These are phyloP conservation scores for Penicillium pancosmium DNA, from an alignment of 495 filamentous ascomycete genomes.

Conservation along the genomic window DNA sequence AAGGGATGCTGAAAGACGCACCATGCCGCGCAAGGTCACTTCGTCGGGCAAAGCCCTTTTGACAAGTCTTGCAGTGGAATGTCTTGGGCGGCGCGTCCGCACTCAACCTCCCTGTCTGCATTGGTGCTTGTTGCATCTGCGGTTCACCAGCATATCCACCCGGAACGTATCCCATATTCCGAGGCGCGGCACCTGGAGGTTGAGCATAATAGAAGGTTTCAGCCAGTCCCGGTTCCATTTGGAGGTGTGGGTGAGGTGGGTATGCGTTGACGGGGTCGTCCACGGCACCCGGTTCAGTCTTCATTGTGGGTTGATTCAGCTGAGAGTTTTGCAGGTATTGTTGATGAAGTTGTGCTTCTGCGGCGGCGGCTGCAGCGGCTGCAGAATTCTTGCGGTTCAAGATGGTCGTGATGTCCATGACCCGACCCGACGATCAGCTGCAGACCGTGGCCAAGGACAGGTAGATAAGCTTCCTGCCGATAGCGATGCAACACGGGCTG, in stretches of 20 bases:
- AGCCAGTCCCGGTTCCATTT: conserved; percentile 40
- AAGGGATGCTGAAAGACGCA: conserved; percentile 48
- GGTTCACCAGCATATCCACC: conserved; percentile 38
- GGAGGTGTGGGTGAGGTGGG: conserved; percentile 56
- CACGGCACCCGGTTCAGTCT: conserved; percentile 70
- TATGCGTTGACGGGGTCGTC: conserved; percentile 62
- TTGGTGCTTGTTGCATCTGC: conserved; percentile 36
- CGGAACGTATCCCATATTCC: conserved; percentile 53
- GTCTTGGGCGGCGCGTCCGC: conserved; percentile 68
- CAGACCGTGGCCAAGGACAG: conserved; percentile 40
- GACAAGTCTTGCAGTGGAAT: conserved; percentile 89
- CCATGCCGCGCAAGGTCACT: conserved; percentile 96
- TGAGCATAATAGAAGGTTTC: conserved; percentile 34
- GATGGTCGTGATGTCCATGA: conserved; percentile 74
- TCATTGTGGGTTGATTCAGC: conserved; percentile 52
- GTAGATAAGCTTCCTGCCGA: conserved; percentile 24
- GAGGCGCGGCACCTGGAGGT: conserved; percentile 52
- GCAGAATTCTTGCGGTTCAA: conserved; percentile 65
- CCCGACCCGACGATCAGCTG: conserved; percentile 43
- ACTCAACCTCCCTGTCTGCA: conserved; percentile 46
- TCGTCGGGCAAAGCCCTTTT: conserved; percentile 88
- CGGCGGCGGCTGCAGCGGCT: conserved; percentile 43
- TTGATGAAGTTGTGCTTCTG: conserved; percentile 54
- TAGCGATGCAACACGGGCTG: conserved; percentile 4
- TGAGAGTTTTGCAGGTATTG: conserved; percentile 56